These are phyloP conservation scores for Spiraea crenata DNA, from an alignment of 331 rosid genomes.

Conservation along the genomic window DNA sequence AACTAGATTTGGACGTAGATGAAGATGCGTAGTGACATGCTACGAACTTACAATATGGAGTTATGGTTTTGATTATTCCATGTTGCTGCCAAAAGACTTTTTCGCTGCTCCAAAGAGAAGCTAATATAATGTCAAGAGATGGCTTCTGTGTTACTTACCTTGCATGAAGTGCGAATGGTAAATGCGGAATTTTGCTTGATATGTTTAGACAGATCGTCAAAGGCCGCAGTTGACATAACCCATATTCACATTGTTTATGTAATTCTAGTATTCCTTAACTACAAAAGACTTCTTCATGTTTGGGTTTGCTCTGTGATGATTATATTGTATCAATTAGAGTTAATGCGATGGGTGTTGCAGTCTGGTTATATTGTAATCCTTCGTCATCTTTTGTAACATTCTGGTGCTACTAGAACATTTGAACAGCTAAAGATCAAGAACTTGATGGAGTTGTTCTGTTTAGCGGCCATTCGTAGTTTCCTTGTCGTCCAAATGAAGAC, in stretches of 20 bases:
- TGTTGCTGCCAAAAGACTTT: not conserved
- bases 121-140: not conserved
- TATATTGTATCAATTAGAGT: not conserved
- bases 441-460: no score
- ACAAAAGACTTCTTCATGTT: not conserved
- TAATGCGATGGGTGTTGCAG: no score
- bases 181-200: not conserved
- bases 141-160: no score
- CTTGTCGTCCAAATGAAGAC: no score
- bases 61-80: not conserved
- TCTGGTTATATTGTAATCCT: no score
- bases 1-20: not conserved
- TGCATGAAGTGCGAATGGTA: not conserved
- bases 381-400: no score
- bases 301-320: not conserved
- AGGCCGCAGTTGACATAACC: not conserved
- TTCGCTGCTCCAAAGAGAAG: not conserved
- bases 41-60: conserved; percentile 10
- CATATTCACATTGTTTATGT: not conserved
- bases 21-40: conserved; percentile 33
- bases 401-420: no score
- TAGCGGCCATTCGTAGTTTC: no score
- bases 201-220: not conserved
- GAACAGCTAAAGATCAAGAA: no score
- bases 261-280: not conserved